Conservation (phyloP, 164 flowering plant genomes). For the Berberis vulgaris region DNA sequence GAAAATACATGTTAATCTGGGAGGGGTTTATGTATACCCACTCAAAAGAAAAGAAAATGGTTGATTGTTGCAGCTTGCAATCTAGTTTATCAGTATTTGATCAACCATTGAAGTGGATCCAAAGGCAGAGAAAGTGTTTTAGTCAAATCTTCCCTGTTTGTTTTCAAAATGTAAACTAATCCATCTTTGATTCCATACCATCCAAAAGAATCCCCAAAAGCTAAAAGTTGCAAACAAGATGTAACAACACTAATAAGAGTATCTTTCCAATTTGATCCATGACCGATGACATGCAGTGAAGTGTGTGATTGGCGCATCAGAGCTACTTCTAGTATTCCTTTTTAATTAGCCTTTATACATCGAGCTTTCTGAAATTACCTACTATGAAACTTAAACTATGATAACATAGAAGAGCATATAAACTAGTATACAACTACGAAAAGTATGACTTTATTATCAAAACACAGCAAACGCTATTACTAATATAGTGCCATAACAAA, state of each 20-base stretch:
- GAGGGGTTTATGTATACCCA: no score
- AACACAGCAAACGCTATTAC: background rate
- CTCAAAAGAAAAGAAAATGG: no score
- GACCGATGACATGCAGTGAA: background rate
- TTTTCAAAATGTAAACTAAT: conserved; percentile 4
- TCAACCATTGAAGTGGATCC: no score
- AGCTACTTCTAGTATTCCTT: no score
- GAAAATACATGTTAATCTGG: no score
- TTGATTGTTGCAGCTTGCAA: no score
- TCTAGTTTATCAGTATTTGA: no score
- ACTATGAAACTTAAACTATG: no score
- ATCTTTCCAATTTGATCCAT: background rate
- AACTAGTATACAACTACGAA: background rate
- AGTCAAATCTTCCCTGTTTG: background rate
- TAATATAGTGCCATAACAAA: background rate
- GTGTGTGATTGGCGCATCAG: no score
- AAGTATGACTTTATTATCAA: background rate
- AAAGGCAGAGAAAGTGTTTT: no score
- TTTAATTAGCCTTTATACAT: no score
- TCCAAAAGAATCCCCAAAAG: conserved; percentile 9
- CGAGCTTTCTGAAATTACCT: no score
- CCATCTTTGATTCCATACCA: background rate
- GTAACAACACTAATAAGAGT: conserved; percentile 8
- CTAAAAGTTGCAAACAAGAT: conserved; percentile 5
- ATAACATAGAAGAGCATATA: background rate